A percentile compares a stretch with the other conserved stretches of the same genome.
Conservation (phyloP, 2,329 filamentous ascomycete species). For the Coniochaeta pulveracea region DNA sequence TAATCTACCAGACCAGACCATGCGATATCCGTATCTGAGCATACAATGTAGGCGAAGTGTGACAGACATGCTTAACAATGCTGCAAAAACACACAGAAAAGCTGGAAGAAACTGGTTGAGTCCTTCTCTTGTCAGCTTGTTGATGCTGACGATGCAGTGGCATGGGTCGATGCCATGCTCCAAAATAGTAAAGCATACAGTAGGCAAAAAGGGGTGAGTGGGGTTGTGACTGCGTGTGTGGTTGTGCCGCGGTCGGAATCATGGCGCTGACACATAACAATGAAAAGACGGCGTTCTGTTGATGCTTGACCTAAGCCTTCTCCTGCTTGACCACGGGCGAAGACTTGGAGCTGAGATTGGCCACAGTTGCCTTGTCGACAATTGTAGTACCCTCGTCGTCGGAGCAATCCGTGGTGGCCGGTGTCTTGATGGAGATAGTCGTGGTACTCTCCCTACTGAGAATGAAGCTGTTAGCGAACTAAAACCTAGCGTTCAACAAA, state of each 20-base stretch:
- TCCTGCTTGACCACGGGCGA: constrained; percentile 38
- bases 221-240: too few relatives aligned
- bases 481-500: too few relatives aligned
- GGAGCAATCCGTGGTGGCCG: constrained; percentile 26
- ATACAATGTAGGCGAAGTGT: constrained; percentile 4
- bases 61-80: constrained; percentile 1
- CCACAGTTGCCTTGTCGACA: constrained; percentile 33
- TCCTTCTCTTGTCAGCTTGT: background rate
- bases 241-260: too few relatives aligned
- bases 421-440: too few relatives aligned
- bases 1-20: background rate
- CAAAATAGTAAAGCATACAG: constrained; percentile 1
- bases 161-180: background rate
- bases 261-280: too few relatives aligned
- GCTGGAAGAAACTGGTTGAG: background rate
- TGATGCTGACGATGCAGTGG: background rate
- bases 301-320: constrained; percentile 18
- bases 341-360: constrained; percentile 32
- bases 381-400: constrained; percentile 44
- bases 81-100: constrained; percentile 3
- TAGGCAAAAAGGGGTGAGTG: background rate
- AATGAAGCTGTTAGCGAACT: constrained; percentile 10
- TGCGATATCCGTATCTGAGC: background rate
- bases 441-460: constrained; percentile 25
- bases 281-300: background rate